phyloP scores from a whole-genome alignment of 257 asterid genomes.

The Plantago major region DNA sequence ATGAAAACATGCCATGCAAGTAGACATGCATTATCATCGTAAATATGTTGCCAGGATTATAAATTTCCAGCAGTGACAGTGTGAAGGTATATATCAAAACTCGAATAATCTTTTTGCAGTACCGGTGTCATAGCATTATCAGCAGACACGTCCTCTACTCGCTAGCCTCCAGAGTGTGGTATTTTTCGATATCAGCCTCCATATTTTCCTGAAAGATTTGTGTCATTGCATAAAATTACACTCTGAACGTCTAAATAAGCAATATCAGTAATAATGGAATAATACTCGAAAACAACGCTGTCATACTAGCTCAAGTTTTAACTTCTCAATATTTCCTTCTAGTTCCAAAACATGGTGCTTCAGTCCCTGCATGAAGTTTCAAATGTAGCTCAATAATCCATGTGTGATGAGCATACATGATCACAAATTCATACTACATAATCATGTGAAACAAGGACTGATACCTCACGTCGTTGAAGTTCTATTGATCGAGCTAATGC shows the following conservation, averaged over 20 bases:
- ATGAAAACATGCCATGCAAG: too few species aligned
- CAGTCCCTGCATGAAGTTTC: slow-evolving; percentile 49
- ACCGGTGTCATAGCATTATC: not conserved
- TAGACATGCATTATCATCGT: too few species aligned
- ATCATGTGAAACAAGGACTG: not conserved
- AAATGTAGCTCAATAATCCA: not conserved
- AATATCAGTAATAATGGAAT: not conserved
- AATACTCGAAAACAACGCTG: not conserved
- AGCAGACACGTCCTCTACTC: not conserved
- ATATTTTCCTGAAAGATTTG: not conserved
- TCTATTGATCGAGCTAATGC: slow-evolving; percentile 89
- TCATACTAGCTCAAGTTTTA: slow-evolving; percentile 61
- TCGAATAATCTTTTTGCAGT: not conserved
- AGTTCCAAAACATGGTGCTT: slow-evolving; percentile 71
- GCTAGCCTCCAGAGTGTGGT: not conserved
- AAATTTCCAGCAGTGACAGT: too few species aligned
- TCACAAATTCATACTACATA: not conserved
- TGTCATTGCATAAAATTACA: not conserved
- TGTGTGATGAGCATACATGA: not conserved
- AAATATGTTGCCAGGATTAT: too few species aligned
- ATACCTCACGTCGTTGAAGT: slow-evolving; percentile 92
- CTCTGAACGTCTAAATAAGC: not conserved
- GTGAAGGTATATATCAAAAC: too few species aligned
- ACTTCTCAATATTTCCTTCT: slow-evolving; percentile 56
- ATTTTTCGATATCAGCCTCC: slow-evolving; percentile 1